These are phyloP conservation scores for Torulaspora quercuum DNA, from an alignment of 805 yeast species.

Conservation along the genomic window DNA sequence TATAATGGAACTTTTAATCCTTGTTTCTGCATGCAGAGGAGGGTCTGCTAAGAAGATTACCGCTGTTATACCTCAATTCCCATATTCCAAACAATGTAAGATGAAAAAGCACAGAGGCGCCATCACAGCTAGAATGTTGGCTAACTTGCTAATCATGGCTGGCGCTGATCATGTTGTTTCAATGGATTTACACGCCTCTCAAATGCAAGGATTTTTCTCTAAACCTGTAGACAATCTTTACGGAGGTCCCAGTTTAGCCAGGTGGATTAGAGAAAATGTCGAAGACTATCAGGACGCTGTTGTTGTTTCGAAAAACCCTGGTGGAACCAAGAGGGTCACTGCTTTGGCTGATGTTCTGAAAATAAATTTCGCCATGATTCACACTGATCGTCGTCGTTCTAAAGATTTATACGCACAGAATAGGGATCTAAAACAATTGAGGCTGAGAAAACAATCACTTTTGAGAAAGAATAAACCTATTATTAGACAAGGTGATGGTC, in stretches of 20 bases:
- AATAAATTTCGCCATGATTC: conserved; percentile 97
- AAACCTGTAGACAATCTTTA: conserved; percentile 96
- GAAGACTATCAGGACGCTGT: conserved; percentile 84
- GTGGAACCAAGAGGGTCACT: conserved; percentile 97
- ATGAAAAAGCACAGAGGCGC: conserved; percentile 99
- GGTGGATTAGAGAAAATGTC: conserved; percentile 91
- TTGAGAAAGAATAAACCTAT: conserved; percentile 44
- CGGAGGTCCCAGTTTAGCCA: conserved; percentile 94
- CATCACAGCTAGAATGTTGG: conserved; percentile 96
- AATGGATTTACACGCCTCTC: conserved; percentile 94
- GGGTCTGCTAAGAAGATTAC: conserved; percentile 97
- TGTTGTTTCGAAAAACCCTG: conserved; percentile 98
- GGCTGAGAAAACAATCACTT: conserved; percentile 48
- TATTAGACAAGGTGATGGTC: conserved; percentile 43
- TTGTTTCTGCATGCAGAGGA: conserved; percentile 93
- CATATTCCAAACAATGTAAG: conserved; percentile 94
- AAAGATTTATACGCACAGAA: conserved; percentile 55
- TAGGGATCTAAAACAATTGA: conserved; percentile 36
- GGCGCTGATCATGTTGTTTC: conserved; percentile 99
- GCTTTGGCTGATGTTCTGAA: conserved; percentile 95
- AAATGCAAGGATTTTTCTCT: conserved; percentile 98
- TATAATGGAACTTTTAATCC: conserved; percentile 90
- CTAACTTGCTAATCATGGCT: conserved; percentile 92
- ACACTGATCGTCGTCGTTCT: conserved; percentile 92
- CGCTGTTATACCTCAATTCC: conserved; percentile 96